Conservation (phyloP, 2,329 filamentous ascomycete species). For the Xylariaceae sp. region DNA sequence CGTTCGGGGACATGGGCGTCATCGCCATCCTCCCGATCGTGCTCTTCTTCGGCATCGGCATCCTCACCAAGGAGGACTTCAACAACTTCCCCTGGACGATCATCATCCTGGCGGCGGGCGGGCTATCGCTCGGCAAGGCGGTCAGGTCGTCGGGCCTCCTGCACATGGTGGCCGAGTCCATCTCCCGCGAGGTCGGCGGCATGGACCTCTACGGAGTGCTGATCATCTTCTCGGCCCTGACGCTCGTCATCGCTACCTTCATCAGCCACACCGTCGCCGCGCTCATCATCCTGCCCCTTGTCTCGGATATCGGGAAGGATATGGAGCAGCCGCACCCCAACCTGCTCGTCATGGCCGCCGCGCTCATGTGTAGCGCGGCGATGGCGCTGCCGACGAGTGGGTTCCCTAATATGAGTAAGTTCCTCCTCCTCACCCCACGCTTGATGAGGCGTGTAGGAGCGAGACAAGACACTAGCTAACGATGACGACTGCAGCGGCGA, state of each 20-base stretch:
- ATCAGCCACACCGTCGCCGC: conserved; percentile 98
- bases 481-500: conserved; percentile 60
- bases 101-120: conserved; percentile 95
- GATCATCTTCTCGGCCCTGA: conserved; percentile 81
- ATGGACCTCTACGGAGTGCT: conserved; percentile 85
- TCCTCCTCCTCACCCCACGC: too few relatives aligned
- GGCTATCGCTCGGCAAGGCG: conserved; percentile 87
- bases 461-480: not conserved
- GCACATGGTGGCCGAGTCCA: conserved; percentile 79
- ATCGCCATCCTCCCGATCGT: conserved; percentile 95
- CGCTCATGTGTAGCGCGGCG: conserved; percentile 95
- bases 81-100: conserved; percentile 99
- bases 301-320: conserved; percentile 78
- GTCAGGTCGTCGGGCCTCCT: conserved; percentile 92
- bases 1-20: conserved; percentile 98
- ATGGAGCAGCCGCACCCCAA: conserved; percentile 95
- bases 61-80: conserved; percentile 97
- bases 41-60: conserved; percentile 93
- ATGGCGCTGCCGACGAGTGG: conserved; percentile 96
- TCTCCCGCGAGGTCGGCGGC: conserved; percentile 73
- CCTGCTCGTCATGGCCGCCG: conserved; percentile 89
- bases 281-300: conserved; percentile 89
- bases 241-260: conserved; percentile 92
- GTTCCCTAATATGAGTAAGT: conserved; percentile 99
- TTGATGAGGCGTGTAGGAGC: too few relatives aligned